phyloP scores from a whole-genome alignment of 371 early-diverging fungal species.

The Massospora cicadina region DNA sequence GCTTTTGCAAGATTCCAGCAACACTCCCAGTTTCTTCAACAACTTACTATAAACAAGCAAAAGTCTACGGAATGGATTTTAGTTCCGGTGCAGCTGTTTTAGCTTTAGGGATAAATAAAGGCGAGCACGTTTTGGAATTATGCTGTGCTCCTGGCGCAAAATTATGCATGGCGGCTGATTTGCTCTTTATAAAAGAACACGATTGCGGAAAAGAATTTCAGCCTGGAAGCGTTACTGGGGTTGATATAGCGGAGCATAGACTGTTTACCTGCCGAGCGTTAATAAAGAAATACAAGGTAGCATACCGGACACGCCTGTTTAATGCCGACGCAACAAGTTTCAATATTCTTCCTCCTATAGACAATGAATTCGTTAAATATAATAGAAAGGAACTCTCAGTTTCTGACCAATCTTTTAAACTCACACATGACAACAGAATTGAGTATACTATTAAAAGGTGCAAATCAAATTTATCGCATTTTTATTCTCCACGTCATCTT shows the following conservation, averaged over 20 bases:
- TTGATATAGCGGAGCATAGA: constrained; percentile 62
- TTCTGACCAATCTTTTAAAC: neutral
- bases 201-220: neutral
- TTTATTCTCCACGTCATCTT: constrained; percentile 56
- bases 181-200: neutral
- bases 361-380: constrained; percentile 18
- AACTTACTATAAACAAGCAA: neutral
- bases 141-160: constrained; percentile 44
- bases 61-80: constrained; percentile 68
- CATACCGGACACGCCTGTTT: constrained; percentile 34
- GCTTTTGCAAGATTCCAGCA: neutral
- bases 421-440: constrained; percentile 5
- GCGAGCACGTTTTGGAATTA: constrained; percentile 58
- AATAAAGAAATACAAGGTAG: constrained; percentile 41
- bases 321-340: constrained; percentile 70
- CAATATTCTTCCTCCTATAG: constrained; percentile 44
- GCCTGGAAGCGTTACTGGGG: constrained; percentile 75
- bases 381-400: neutral
- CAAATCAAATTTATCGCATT: constrained; percentile 27
- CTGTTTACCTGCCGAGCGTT: constrained; percentile 46
- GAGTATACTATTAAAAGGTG: constrained; percentile 4
- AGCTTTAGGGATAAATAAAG: constrained; percentile 34
- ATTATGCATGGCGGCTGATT: constrained; percentile 11
- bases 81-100: constrained; percentile 58
- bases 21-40: neutral